Conservation (phyloP, 2,329 filamentous ascomycete genomes). For the Ophiostoma sp. region DNA sequence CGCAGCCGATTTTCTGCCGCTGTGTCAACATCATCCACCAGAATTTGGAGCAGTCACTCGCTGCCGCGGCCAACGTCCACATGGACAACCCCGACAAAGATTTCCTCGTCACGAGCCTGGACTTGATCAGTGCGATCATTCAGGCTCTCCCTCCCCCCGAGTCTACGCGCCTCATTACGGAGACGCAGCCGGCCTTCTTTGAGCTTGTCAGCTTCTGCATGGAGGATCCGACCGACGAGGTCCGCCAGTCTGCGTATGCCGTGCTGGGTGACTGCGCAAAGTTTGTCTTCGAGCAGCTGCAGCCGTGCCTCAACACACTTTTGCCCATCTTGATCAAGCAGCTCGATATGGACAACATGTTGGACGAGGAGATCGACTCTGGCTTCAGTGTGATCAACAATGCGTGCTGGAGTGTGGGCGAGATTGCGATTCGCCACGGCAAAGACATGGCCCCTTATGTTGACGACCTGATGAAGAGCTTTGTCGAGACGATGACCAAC, state of each 20-base stretch:
- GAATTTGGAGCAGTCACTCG: slow-evolving; percentile 76
- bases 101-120: slow-evolving; percentile 90
- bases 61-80: slow-evolving; percentile 60
- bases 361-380: slow-evolving; percentile 75
- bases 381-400: slow-evolving; percentile 95
- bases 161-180: slow-evolving; percentile 69
- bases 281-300: slow-evolving; percentile 78
- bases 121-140: slow-evolving; percentile 86
- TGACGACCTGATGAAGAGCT: slow-evolving; percentile 67
- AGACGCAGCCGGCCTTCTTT: slow-evolving; percentile 77
- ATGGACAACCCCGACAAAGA: slow-evolving; percentile 88
- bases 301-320: slow-evolving; percentile 65
- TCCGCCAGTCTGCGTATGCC: slow-evolving; percentile 92
- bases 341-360: slow-evolving; percentile 71
- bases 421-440: slow-evolving; percentile 77
- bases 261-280: slow-evolving; percentile 91
- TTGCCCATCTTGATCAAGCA: slow-evolving; percentile 80
- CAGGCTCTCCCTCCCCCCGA: slow-evolving; percentile 74
- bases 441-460: slow-evolving; percentile 72
- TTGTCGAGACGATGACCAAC: slow-evolving; percentile 78
- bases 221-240: slow-evolving; percentile 84
- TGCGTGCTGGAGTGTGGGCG: slow-evolving; percentile 92
- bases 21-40: slow-evolving; percentile 88
- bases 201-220: slow-evolving; percentile 87
- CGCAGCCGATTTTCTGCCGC: slow-evolving; percentile 76